phyloP scores from a whole-genome alignment of 495 filamentous ascomycete species.

The Aspergillus mulundensis region DNA sequence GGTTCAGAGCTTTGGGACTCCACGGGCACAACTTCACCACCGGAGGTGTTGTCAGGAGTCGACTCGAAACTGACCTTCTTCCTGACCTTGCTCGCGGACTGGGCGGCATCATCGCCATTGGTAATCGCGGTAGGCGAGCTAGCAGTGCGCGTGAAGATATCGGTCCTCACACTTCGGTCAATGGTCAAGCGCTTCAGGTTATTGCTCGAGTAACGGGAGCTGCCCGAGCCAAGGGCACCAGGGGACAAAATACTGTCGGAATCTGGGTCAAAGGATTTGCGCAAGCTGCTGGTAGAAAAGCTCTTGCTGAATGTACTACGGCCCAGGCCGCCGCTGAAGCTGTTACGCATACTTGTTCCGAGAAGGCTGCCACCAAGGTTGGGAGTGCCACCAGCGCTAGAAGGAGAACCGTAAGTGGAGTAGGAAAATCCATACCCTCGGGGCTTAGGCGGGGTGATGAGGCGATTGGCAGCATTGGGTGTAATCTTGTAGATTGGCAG shows the following conservation, averaged over 20 bases:
- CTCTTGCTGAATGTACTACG: constrained; percentile 58
- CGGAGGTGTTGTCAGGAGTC: constrained; percentile 37
- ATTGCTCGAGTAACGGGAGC: constrained; percentile 57
- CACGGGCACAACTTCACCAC: constrained; percentile 43
- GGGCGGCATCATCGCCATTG: constrained; percentile 43
- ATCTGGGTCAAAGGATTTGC: constrained; percentile 58
- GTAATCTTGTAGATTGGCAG: constrained; percentile 87
- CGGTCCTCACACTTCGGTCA: constrained; percentile 74
- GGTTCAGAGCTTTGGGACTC: constrained; percentile 50
- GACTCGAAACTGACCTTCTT: constrained; percentile 92
- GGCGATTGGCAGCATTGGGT: constrained; percentile 68
- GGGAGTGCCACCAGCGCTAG: constrained; percentile 67
- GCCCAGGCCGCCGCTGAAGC: constrained; percentile 53
- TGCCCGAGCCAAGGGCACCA: constrained; percentile 74
- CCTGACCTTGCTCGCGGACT: constrained; percentile 49
- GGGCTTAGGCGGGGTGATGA: constrained; percentile 75
- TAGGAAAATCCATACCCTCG: constrained; percentile 84
- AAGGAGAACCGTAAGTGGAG: constrained; percentile 80
- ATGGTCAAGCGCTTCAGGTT: constrained; percentile 87
- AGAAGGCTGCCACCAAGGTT: constrained; percentile 62
- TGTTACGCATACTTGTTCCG: constrained; percentile 45
- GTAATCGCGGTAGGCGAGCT: constrained; percentile 46
- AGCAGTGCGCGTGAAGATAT: constrained; percentile 57
- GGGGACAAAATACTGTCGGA: constrained; percentile 82
- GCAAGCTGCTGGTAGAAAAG: constrained; percentile 62